Conservation (phyloP, 2,329 filamentous ascomycete species). For the Chrysoporthe austroafricana region DNA sequence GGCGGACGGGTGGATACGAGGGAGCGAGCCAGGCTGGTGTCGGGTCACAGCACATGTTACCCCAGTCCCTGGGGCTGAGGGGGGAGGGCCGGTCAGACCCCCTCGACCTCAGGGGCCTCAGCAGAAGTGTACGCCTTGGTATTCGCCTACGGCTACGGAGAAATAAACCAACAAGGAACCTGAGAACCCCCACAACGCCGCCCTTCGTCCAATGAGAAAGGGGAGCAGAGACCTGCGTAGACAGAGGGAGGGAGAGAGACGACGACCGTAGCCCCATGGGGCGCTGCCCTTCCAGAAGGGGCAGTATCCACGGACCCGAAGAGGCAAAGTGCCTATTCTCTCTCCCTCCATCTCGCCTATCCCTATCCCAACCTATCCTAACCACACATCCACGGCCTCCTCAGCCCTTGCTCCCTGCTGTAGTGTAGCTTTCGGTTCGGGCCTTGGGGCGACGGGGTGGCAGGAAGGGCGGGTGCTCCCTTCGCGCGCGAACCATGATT, state of each 20-base stretch:
- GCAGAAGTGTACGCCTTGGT: conserved; percentile 16
- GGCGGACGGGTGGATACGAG: conserved; percentile 21
- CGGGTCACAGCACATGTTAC: conserved; percentile 17
- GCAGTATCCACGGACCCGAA: conserved; percentile 42
- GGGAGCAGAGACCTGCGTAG: not conserved
- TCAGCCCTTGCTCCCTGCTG: conserved; percentile 17
- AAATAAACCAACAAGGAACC: conserved; percentile 20
- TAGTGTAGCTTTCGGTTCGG: conserved; percentile 27
- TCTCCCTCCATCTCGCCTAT: conserved; percentile 17
- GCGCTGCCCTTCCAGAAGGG: conserved; percentile 38
- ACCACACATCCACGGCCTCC: conserved; percentile 7
- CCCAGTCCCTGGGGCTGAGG: not conserved
- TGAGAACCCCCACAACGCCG: conserved; percentile 18
- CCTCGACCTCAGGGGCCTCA: conserved; percentile 4
- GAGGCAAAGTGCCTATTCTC: conserved; percentile 38
- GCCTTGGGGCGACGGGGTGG: conserved; percentile 18
- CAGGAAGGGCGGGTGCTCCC: conserved; percentile 22
- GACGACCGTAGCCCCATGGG: conserved; percentile 18
- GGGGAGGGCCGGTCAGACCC: not conserved
- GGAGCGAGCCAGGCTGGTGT: conserved; percentile 5
- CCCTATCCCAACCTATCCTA: conserved; percentile 19
- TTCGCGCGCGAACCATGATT: conserved; percentile 26
- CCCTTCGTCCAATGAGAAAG: conserved; percentile 27
- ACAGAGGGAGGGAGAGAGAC: not conserved
- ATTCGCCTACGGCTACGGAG: conserved; percentile 20